Percentiles rank a stretch among this genome's conserved stretches.
These are phyloP conservation scores for Ogataea polymorpha DNA, from an alignment of 805 yeast genomes.

Conservation along the genomic window DNA sequence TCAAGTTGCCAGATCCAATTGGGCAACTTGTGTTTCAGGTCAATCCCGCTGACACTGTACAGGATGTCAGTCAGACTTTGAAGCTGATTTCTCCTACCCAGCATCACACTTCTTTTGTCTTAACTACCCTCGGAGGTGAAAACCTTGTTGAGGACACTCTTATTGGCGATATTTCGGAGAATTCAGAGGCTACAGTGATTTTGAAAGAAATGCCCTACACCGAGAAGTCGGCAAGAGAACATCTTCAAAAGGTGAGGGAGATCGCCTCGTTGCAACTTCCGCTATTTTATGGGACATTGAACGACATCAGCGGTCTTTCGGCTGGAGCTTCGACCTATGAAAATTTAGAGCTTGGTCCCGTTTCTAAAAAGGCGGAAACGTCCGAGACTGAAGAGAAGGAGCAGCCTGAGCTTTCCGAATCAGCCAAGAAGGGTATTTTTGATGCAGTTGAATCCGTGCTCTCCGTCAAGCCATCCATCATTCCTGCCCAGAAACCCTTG, in stretches of 20 bases:
- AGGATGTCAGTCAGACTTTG: constrained; percentile 57
- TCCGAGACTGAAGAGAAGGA: constrained; percentile 21
- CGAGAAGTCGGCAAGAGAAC: constrained; percentile 57
- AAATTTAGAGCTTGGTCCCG: constrained; percentile 30
- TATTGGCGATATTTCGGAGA: constrained; percentile 26
- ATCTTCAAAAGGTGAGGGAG: constrained; percentile 62
- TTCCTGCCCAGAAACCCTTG: constrained; percentile 33
- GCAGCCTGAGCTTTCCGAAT: constrained; percentile 30
- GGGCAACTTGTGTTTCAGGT: constrained; percentile 27
- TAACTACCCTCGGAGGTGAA: constrained; percentile 36
- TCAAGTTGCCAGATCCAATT: constrained; percentile 28
- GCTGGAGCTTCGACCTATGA: constrained; percentile 52
- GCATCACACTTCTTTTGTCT: constrained; percentile 58
- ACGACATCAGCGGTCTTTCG: constrained; percentile 35
- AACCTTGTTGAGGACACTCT: constrained; percentile 35
- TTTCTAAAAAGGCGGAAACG: constrained; percentile 16
- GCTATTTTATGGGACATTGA: constrained; percentile 42
- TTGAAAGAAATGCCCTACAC: constrained; percentile 58
- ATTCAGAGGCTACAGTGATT: constrained; percentile 33
- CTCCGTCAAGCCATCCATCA: constrained; percentile 7
- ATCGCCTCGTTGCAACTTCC: constrained; percentile 48
- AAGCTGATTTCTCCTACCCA: constrained; percentile 53
- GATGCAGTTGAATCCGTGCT: constrained; percentile 20
- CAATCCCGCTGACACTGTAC: constrained; percentile 42
- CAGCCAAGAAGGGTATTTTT: constrained; percentile 28